Base-by-base conservation (phyloP, 2,329 filamentous ascomycete species). In the Colletotrichum karsti region DNA sequence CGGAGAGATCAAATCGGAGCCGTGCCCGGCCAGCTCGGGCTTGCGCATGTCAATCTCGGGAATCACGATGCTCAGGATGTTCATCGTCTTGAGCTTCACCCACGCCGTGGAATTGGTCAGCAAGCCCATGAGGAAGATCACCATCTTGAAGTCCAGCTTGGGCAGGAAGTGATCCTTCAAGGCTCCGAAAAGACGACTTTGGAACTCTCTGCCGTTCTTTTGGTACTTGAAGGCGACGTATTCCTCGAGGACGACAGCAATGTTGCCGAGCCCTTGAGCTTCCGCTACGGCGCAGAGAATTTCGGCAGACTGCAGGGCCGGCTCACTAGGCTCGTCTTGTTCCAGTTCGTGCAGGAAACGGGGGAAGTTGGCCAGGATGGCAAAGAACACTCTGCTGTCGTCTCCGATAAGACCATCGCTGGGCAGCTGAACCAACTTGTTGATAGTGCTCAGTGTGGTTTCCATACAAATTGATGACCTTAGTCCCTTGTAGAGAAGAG, bases 21-120 rank as follows among this genome's bases (percentile, higher is more conserved):
- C 95, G 77, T 98, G 94, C 7, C 90, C 91, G 5, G 94, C 92
- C 70, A 99, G 93, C 71, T 97, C 95, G 0, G 92, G 90, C 73
- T 95, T 95, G 62, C 92, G 91, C 92, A 98, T 97, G 75, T 99
- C 95, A 33, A 98, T 92, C 59, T 95, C 92, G 0, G 94, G 93
- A 51, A 99, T 92, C 67, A 97, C 84, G 20, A 93, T 87, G 74
- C 93, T 93, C 0, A 99, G 87, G 12, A 98, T 90, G 68, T 93
- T 91, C 93, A 99, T 97, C 0, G 93, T 94, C 82, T 96, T 95
- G 46, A 95, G 85, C 77, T 97, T 97, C 78, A 98, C 93, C 93
- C 94, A 98, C 3, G 93, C 87, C 1, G 92, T 87, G 35, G 91
- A 92, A 76, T 99, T 99, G 13, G 95, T 97, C 59, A 99, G 85